Evolutionary conservation across 768 basidiomycete genomes (phyloP).

Genomic region (Boletus reticulatus): DNA sequence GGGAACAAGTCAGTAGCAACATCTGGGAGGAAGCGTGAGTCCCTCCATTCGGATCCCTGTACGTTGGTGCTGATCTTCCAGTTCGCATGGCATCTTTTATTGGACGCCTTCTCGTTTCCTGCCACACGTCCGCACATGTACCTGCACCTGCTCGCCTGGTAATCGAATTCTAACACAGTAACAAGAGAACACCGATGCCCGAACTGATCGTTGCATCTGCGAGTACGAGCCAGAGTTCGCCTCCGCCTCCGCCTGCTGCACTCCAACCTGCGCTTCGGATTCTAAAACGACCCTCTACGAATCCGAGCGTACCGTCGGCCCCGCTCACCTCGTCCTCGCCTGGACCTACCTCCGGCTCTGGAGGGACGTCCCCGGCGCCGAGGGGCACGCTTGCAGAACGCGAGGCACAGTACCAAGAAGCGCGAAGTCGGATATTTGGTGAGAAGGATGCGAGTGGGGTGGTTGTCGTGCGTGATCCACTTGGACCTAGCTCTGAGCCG

Average conservation of each 20-base stretch:
- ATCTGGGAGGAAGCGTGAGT: conserved; percentile 76
- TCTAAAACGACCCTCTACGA: conserved; percentile 61
- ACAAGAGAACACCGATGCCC: conserved; percentile 66
- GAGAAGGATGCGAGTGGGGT: conserved; percentile 11
- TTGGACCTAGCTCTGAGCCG: conserved; percentile 25
- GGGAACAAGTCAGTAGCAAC: conserved; percentile 37
- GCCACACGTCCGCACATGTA: not conserved
- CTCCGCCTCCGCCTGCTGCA: conserved; percentile 53
- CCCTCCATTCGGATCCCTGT: not conserved
- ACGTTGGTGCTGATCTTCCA: conserved; percentile 10
- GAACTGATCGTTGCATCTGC: conserved; percentile 47
- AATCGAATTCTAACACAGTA: conserved; percentile 37
- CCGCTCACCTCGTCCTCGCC: conserved; percentile 18
- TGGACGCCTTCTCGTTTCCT: not conserved
- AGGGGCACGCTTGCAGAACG: conserved; percentile 52
- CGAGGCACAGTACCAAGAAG: conserved; percentile 71
- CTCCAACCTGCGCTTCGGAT: conserved; percentile 67
- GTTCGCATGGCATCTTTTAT: not conserved
- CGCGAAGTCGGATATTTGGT: conserved; percentile 72
- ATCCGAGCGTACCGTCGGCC: not conserved
- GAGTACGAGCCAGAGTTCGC: conserved; percentile 35
- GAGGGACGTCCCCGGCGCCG: conserved; percentile 15
- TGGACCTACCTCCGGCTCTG: conserved; percentile 6
- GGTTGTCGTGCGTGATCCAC: conserved; percentile 31
- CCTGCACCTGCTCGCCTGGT: not conserved